These are phyloP conservation scores for Teunomyces tritomae DNA, from an alignment of 805 yeast genomes.

Conservation along the genomic window DNA sequence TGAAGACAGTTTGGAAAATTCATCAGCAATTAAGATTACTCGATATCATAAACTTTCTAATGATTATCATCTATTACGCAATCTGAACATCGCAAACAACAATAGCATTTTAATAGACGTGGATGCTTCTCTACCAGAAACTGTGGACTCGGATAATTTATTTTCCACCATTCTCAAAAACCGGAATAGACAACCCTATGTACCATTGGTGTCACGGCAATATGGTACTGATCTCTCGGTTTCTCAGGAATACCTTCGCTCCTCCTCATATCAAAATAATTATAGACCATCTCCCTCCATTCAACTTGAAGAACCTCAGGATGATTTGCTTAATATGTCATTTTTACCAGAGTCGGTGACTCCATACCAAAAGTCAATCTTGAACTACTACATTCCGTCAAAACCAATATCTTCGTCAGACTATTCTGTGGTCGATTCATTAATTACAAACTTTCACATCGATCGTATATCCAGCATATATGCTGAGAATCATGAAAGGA, in stretches of 20 bases:
- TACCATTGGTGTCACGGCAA: slow-evolving; percentile 10
- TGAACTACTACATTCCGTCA: slow-evolving; percentile 10
- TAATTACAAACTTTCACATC: slow-evolving; percentile 12
- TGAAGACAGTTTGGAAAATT: neutral
- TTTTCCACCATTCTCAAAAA: neutral
- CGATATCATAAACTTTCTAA: slow-evolving; percentile 5
- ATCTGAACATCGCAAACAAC: slow-evolving; percentile 1
- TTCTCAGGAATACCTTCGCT: slow-evolving; percentile 12
- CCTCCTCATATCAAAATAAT: slow-evolving; percentile 28
- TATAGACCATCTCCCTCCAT: slow-evolving; percentile 26
- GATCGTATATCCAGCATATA: slow-evolving; percentile 9
- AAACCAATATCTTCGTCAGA: slow-evolving; percentile 30
- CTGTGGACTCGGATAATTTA: neutral
- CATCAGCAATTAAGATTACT: neutral
- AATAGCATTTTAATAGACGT: slow-evolving; percentile 11
- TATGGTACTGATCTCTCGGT: slow-evolving; percentile 36
- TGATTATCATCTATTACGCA: slow-evolving; percentile 7
- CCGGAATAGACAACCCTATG: neutral
- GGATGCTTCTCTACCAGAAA: neutral
- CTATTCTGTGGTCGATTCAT: slow-evolving; percentile 24
- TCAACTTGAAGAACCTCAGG: neutral
- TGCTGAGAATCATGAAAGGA: slow-evolving; percentile 10
- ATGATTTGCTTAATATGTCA: slow-evolving; percentile 3
- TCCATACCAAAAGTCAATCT: slow-evolving; percentile 15
- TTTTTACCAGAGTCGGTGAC: slow-evolving; percentile 12